Conservation (phyloP, 2,329 filamentous ascomycete genomes). For the Fusarium sp. region DNA sequence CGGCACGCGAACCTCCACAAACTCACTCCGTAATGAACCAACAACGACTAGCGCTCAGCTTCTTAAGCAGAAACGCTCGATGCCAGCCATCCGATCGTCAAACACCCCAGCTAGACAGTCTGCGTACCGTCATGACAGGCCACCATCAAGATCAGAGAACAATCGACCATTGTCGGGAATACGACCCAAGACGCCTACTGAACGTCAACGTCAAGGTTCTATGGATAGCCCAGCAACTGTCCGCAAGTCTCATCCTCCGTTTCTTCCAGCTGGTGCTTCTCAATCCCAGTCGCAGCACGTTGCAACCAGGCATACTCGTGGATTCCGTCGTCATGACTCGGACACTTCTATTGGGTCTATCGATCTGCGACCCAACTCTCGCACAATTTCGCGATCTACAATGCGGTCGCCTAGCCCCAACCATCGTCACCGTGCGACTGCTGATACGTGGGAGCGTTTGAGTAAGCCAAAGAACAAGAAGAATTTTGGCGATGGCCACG, state of each 20-base stretch:
- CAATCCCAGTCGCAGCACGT: slow-evolving; percentile 83
- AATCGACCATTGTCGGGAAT: slow-evolving; percentile 63
- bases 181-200: slow-evolving; percentile 79
- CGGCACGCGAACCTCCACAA: slow-evolving; percentile 65
- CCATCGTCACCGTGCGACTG: slow-evolving; percentile 59
- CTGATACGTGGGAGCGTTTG: slow-evolving; percentile 72
- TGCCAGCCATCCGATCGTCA: slow-evolving; percentile 68
- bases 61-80: slow-evolving; percentile 73
- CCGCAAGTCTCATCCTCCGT: slow-evolving; percentile 75
- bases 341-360: slow-evolving; percentile 73
- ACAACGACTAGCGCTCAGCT: slow-evolving; percentile 76
- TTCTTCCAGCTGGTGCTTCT: slow-evolving; percentile 81
- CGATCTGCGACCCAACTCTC: slow-evolving; percentile 68
- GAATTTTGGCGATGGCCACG: slow-evolving; percentile 88
- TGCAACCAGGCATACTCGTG: slow-evolving; percentile 75
- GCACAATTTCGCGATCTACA: slow-evolving; percentile 68
- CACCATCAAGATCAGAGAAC: slow-evolving; percentile 68
- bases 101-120: slow-evolving; percentile 65
- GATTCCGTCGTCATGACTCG: slow-evolving; percentile 85
- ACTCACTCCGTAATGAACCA: slow-evolving; percentile 68
- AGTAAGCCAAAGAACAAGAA: slow-evolving; percentile 72
- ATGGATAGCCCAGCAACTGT: slow-evolving; percentile 64
- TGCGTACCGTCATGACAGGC: slow-evolving; percentile 65
- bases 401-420: slow-evolving; percentile 71
- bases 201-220: slow-evolving; percentile 64